Percentiles rank a stretch among this genome's conserved stretches.
Conservation (phyloP, 305 asterid species). For the Fraxinus sp. region DNA sequence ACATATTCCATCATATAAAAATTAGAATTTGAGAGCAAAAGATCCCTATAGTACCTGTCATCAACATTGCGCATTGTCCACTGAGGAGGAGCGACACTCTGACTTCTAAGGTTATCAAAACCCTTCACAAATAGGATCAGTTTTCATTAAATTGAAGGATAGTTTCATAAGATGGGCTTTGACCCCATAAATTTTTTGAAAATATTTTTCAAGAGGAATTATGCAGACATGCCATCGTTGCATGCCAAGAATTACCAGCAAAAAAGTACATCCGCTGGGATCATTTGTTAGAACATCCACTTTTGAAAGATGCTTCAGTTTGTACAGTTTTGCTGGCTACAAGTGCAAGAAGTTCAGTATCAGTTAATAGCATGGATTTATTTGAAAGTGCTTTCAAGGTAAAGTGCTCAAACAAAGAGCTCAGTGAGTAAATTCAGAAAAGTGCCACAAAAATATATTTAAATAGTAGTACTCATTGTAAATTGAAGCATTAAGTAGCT, state of each 20-base stretch:
- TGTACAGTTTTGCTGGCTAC: slow-evolving; percentile 91
- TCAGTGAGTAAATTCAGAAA: background rate
- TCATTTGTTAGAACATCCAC: slow-evolving; percentile 93
- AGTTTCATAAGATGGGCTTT: background rate
- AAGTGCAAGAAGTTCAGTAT: slow-evolving; percentile 23
- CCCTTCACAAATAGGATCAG: slow-evolving; percentile 59
- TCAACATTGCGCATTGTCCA: slow-evolving; percentile 99
- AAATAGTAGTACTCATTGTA: slow-evolving; percentile 2
- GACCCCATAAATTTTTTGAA: slow-evolving; percentile 9
- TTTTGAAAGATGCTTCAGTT: slow-evolving; percentile 83
- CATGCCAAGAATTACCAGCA: slow-evolving; percentile 51
- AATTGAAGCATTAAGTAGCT: slow-evolving; percentile 9
- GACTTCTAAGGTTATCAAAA: slow-evolving; percentile 94
- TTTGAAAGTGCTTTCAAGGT: slow-evolving; percentile 2
- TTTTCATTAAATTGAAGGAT: slow-evolving; percentile 19
- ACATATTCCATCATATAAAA: slow-evolving; percentile 8
- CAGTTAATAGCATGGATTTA: slow-evolving; percentile 25
- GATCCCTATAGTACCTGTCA: slow-evolving; percentile 64
- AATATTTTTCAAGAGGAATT: slow-evolving; percentile 1
- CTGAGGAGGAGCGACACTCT: slow-evolving; percentile 93
- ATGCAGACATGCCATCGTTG: slow-evolving; percentile 17
- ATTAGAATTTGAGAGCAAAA: slow-evolving; percentile 14
- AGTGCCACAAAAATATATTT: background rate
- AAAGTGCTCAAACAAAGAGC: slow-evolving; percentile 12
- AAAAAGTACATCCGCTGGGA: slow-evolving; percentile 97